phyloP scores from a whole-genome alignment of 352 stramenopile genomes.

The Phytophthora rubi region DNA sequence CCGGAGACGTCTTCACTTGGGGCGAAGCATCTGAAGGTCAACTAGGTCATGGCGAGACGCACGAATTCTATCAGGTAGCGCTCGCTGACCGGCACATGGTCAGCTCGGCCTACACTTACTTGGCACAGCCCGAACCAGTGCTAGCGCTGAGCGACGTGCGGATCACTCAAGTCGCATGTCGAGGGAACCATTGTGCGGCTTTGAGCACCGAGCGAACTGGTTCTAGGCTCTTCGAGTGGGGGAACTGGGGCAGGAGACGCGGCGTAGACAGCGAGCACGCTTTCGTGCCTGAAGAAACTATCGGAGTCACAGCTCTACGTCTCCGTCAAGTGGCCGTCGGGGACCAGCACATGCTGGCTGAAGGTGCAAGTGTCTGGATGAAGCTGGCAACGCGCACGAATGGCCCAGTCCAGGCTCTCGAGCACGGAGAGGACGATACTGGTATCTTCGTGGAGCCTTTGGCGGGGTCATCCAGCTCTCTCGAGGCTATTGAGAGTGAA shows the following conservation, averaged over 20 bases:
- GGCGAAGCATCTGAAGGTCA: slow-evolving; percentile 79
- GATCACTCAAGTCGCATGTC: slow-evolving; percentile 57
- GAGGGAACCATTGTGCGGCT: slow-evolving; percentile 65
- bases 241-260: slow-evolving; percentile 66
- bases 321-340: slow-evolving; percentile 55
- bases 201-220: slow-evolving; percentile 39
- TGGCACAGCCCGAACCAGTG: slow-evolving; percentile 67
- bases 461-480: slow-evolving; percentile 28
- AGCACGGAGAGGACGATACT: slow-evolving; percentile 21
- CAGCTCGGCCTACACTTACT: slow-evolving; percentile 75
- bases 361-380: slow-evolving; percentile 77
- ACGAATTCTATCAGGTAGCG: slow-evolving; percentile 63
- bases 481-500: slow-evolving; percentile 32
- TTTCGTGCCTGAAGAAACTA: slow-evolving; percentile 56
- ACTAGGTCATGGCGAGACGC: slow-evolving; percentile 63
- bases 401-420: slow-evolving; percentile 11
- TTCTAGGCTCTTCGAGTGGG: slow-evolving; percentile 68
- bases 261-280: slow-evolving; percentile 64
- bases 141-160: slow-evolving; percentile 50
- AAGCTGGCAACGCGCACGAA: slow-evolving; percentile 25
- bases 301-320: slow-evolving; percentile 29
- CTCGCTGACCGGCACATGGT: slow-evolving; percentile 68
- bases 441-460: slow-evolving; percentile 38
- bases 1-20: slow-evolving; percentile 78
- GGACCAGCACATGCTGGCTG: slow-evolving; percentile 60